Percentiles rank a stretch among this genome's conserved stretches.
Evolutionary conservation across 2,329 filamentous ascomycete genomes (phyloP).

Genomic region (Periconia digitata): DNA sequence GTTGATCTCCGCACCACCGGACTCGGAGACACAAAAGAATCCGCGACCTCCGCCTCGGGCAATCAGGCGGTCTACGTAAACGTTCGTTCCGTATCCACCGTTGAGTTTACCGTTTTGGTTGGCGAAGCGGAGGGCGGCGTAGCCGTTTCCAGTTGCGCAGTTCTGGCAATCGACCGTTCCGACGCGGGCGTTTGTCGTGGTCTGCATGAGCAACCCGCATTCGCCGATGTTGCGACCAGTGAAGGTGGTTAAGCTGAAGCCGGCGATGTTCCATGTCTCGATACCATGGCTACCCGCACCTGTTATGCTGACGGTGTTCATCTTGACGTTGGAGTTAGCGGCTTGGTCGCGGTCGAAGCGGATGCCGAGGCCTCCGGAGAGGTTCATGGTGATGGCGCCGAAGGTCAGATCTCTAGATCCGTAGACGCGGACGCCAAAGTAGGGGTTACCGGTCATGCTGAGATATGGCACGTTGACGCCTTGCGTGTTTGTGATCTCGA

Average conservation of each 20-base stretch:
- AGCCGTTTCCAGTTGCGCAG: constrained; percentile 55
- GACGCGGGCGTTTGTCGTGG: constrained; percentile 55
- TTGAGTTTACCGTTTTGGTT: constrained; percentile 58
- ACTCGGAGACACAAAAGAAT: constrained; percentile 60
- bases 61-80: constrained; percentile 56
- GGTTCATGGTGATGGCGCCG: constrained; percentile 58
- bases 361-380: constrained; percentile 58
- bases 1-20: constrained; percentile 55
- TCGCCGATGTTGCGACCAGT: constrained; percentile 59
- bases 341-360: constrained; percentile 60
- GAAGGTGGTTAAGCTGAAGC: constrained; percentile 54
- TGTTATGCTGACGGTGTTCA: constrained; percentile 55
- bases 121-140: constrained; percentile 60
- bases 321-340: constrained; percentile 56
- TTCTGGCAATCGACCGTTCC: constrained; percentile 60
- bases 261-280: constrained; percentile 63
- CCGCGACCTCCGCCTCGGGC: constrained; percentile 60
- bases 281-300: constrained; percentile 60
- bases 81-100: constrained; percentile 56
- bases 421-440: constrained; percentile 60
- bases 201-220: constrained; percentile 59
- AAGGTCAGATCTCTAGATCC: constrained; percentile 53
- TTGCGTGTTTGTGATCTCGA: constrained; percentile 53
- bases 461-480: constrained; percentile 59
- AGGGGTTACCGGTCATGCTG: constrained; percentile 59